Percentiles rank a stretch among this genome's conserved stretches.
phyloP scores from a whole-genome alignment of 2,329 filamentous ascomycete species.

The Colletotrichum sp. region DNA sequence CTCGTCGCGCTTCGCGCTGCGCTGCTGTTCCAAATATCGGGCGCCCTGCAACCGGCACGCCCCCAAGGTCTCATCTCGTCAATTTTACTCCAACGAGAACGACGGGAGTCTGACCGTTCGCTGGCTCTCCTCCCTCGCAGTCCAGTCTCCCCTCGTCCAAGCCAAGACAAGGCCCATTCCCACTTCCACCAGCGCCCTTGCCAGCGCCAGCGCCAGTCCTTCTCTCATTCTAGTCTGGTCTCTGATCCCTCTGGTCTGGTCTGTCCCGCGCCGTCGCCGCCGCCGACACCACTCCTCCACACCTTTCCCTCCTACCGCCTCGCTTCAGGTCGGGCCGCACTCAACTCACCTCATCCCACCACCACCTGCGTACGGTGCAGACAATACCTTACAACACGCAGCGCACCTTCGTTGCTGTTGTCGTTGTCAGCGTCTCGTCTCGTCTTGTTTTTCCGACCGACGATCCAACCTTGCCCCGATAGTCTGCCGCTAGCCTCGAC shows the following conservation, averaged over 20 bases:
- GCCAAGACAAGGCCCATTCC: slow-evolving; percentile 19
- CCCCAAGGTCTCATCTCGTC: slow-evolving; percentile 27
- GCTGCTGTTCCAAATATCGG: slow-evolving; percentile 16
- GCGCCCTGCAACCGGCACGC: slow-evolving; percentile 22
- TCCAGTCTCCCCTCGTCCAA: slow-evolving; percentile 7
- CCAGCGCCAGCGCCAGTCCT: neutral
- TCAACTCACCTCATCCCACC: slow-evolving; percentile 9
- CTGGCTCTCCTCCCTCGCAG: neutral
- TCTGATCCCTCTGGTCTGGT: neutral
- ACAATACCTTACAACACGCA: neutral
- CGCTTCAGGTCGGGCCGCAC: slow-evolving; percentile 10
- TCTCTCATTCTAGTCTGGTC: slow-evolving; percentile 13
- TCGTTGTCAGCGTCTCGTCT: slow-evolving; percentile 1
- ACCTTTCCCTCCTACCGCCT: slow-evolving; percentile 7
- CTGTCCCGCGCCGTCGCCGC: neutral
- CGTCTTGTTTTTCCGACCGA: slow-evolving; percentile 7
- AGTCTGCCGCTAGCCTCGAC: slow-evolving; percentile 14
- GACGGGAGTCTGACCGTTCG: slow-evolving; percentile 13
- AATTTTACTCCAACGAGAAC: slow-evolving; percentile 23
- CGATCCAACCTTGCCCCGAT: slow-evolving; percentile 12
- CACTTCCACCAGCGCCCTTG: slow-evolving; percentile 1
- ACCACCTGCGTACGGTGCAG: neutral
- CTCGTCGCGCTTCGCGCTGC: slow-evolving; percentile 7
- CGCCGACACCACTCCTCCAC: slow-evolving; percentile 3
- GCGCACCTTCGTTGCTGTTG: neutral